Conservation (phyloP, 371 early-diverging fungal genomes). For the Apophysomyces variabilis region DNA sequence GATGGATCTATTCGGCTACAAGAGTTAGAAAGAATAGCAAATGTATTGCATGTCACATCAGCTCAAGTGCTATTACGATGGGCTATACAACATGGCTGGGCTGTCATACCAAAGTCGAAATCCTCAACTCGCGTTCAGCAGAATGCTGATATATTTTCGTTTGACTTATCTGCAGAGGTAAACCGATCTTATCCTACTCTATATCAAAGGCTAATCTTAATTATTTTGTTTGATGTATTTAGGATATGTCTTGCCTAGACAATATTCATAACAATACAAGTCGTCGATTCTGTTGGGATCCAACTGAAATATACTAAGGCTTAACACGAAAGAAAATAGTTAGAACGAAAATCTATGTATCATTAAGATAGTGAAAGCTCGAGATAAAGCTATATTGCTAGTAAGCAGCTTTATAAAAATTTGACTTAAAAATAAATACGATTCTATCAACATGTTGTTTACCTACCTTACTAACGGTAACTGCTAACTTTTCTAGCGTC, state of each 20-base stretch:
- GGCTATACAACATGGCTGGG: conserved; percentile 70
- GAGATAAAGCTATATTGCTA: too few relatives aligned
- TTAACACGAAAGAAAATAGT: too few relatives aligned
- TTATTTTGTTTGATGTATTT: neutral
- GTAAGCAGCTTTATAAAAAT: too few relatives aligned
- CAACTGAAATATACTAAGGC: conserved; percentile 42
- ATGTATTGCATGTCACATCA: conserved; percentile 35
- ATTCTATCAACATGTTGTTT: too few relatives aligned
- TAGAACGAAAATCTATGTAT: too few relatives aligned
- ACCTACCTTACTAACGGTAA: too few relatives aligned
- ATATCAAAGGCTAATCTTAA: neutral
- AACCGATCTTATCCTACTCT: conserved; percentile 8
- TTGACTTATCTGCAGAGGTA: conserved; percentile 53
- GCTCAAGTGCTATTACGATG: conserved; percentile 82
- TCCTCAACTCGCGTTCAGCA: conserved; percentile 51
- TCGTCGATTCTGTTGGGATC: conserved; percentile 79
- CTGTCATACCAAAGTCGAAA: conserved; percentile 74
- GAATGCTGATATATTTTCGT: conserved; percentile 55
- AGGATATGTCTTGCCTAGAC: conserved; percentile 67
- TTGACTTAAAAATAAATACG: too few relatives aligned
- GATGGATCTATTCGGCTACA: conserved; percentile 29
- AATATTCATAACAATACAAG: conserved; percentile 35
- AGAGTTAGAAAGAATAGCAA: conserved; percentile 42
- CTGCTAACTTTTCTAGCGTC: too few relatives aligned
- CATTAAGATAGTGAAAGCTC: too few relatives aligned